Conservation (phyloP, 108 stramenopile genomes). For the Skeletonema potamos region DNA sequence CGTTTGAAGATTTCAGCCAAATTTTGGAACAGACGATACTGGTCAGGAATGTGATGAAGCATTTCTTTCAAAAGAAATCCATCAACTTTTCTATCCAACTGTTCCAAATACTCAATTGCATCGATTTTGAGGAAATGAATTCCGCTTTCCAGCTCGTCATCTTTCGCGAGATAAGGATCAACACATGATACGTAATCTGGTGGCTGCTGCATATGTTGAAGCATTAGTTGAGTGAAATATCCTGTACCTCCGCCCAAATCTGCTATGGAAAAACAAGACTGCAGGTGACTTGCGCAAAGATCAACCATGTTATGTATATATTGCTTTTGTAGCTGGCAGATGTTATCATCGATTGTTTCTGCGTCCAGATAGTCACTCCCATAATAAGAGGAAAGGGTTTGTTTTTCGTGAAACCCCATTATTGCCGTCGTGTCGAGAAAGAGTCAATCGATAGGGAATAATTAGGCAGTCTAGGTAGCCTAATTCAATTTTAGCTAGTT, state of each 20-base stretch:
- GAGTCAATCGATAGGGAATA: no score
- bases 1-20: neutral
- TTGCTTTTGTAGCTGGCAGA: neutral
- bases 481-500: no score
- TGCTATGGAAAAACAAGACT: neutral
- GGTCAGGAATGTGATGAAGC: neutral
- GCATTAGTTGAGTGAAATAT: neutral
- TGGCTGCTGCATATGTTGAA: neutral
- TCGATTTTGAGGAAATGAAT: neutral
- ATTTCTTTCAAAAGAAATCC: neutral
- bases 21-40: neutral
- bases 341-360: neutral
- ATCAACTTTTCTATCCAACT: neutral
- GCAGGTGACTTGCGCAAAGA: neutral
- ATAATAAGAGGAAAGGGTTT: neutral
- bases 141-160: neutral
- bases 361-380: neutral
- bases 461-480: no score
- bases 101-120: neutral
- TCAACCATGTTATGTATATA: neutral
- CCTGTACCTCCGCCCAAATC: neutral
- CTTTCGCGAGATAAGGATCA: neutral
- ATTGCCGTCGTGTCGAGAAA: no score
- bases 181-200: neutral
- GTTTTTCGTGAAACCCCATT: neutral